Conservation (phyloP, 75 land plant genomes). For the Picea glauca region DNA sequence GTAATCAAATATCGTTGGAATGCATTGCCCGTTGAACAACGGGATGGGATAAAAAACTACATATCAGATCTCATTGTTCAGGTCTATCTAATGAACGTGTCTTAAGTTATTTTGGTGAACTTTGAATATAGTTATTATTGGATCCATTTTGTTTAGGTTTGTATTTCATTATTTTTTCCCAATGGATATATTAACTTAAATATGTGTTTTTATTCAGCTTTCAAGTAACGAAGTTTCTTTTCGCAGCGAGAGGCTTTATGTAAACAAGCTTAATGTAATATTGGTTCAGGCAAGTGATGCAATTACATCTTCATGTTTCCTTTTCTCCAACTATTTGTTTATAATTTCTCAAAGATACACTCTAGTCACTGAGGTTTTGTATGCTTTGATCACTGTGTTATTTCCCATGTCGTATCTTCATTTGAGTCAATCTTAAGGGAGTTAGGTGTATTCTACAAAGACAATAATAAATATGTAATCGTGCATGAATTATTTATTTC, state of each 20-base stretch:
- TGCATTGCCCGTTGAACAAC: constrained; percentile 91
- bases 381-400: too few species aligned
- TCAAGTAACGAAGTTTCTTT: constrained; percentile 90
- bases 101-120: not conserved
- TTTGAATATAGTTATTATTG: not conserved
- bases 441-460: too few species aligned
- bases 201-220: constrained; percentile 40
- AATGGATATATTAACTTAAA: not conserved
- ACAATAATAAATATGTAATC: too few species aligned
- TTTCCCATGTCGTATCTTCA: too few species aligned
- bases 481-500: too few species aligned
- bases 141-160: not conserved
- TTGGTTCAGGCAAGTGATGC: constrained; percentile 72
- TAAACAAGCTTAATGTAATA: constrained; percentile 93
- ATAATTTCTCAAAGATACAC: not conserved
- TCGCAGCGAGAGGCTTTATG: constrained; percentile 74
- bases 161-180: not conserved
- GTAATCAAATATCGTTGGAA: constrained; percentile 99
- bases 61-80: constrained; percentile 96
- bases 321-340: constrained; percentile 1
- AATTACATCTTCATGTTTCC: not conserved
- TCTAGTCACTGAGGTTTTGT: not conserved
- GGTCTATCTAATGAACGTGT: constrained; percentile 27
- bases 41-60: constrained; percentile 96
- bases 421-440: too few species aligned